Percentiles rank a stretch among this genome's conserved stretches.
Conservation (phyloP, 768 basidiomycete genomes). For the Mycena galericulata region DNA sequence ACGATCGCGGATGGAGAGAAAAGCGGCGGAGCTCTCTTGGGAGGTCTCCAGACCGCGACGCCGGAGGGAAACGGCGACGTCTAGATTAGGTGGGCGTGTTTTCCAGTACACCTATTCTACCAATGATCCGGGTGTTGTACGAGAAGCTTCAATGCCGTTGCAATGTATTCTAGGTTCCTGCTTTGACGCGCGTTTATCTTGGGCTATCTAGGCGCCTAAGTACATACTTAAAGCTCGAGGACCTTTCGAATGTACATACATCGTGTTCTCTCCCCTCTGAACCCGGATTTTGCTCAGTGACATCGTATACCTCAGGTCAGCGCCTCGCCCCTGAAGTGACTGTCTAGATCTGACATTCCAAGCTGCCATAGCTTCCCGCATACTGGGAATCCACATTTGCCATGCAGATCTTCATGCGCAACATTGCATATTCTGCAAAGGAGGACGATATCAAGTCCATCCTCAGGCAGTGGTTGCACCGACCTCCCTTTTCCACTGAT, state of each 20-base stretch:
- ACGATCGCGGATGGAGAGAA: conserved; percentile 39
- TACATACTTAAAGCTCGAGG: conserved; percentile 11
- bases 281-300: not conserved
- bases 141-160: conserved; percentile 28
- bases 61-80: conserved; percentile 67
- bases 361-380: not conserved
- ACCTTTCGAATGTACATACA: not conserved
- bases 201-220: conserved; percentile 19
- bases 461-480: conserved; percentile 49
- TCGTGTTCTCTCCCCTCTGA: not conserved
- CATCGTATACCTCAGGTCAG: conserved; percentile 1
- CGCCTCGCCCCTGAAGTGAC: not conserved
- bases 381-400: not conserved
- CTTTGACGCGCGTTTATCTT: conserved; percentile 19
- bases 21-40: conserved; percentile 49
- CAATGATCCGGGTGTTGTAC: conserved; percentile 30
- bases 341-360: not conserved
- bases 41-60: conserved; percentile 41
- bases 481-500: conserved; percentile 44
- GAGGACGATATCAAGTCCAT: conserved; percentile 47
- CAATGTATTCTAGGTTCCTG: conserved; percentile 31
- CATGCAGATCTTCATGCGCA: conserved; percentile 52
- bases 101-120: conserved; percentile 21
- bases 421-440: conserved; percentile 42
- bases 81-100: conserved; percentile 55